These are phyloP conservation scores for Ceratobasidium sp. DNA, from an alignment of 1,284 basidiomycete species.

Conservation along the genomic window DNA sequence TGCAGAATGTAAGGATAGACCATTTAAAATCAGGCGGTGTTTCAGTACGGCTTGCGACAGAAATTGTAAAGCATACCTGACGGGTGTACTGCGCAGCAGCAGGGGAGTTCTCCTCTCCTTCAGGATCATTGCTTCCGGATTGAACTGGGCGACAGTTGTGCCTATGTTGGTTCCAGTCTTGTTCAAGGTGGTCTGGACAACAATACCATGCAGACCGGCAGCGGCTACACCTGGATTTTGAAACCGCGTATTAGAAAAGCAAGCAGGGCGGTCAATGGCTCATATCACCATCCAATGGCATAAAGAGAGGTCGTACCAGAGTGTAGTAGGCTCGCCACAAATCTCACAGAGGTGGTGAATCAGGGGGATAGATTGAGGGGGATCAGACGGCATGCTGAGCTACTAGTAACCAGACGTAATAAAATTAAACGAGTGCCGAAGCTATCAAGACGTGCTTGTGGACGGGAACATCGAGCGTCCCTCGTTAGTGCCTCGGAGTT, in stretches of 20 bases:
- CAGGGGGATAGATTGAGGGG: conserved; percentile 36
- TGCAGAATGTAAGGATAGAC: background rate
- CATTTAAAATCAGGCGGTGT: background rate
- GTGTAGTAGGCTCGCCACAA: conserved; percentile 42
- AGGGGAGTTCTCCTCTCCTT: conserved; percentile 23
- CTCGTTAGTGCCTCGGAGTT: conserved; percentile 12
- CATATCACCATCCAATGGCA: conserved; percentile 29
- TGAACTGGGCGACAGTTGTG: conserved; percentile 17
- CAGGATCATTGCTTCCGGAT: conserved; percentile 19
- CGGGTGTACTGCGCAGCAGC: conserved; percentile 45
- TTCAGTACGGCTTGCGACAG: background rate
- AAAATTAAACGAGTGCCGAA: conserved; percentile 25
- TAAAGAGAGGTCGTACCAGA: conserved; percentile 32
- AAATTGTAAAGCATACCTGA: conserved; percentile 29
- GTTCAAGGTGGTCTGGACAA: conserved; percentile 34
- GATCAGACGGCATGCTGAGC: conserved; percentile 15
- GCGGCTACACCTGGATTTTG: conserved; percentile 44
- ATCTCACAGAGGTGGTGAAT: conserved; percentile 46
- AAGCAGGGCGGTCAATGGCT: conserved; percentile 35
- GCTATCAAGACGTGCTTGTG: conserved; percentile 22
- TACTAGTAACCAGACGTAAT: conserved; percentile 20
- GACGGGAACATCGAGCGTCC: conserved; percentile 29
- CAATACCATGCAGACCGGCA: conserved; percentile 40
- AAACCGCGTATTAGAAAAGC: conserved; percentile 36
- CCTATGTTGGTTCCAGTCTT: conserved; percentile 33